A percentile compares a stretch with the other conserved stretches of the same genome.
Evolutionary conservation across 495 filamentous ascomycete genomes (phyloP).

Genomic region (Aspergillus panamensis): DNA sequence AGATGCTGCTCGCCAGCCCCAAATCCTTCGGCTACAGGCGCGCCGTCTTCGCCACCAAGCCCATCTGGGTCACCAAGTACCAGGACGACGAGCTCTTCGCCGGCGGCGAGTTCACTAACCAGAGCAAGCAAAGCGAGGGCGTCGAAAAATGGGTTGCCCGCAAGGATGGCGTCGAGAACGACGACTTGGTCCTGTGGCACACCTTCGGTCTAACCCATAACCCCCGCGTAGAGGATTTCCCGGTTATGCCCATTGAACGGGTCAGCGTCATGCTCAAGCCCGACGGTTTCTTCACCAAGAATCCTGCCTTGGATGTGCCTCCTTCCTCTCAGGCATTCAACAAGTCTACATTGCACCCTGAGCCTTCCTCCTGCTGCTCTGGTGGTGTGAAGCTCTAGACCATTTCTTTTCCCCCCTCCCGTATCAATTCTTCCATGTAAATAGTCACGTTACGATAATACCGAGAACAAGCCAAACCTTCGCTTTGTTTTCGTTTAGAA

Average conservation of each 20-base stretch:
- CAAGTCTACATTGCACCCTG: slow-evolving; percentile 37
- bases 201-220: slow-evolving; percentile 62
- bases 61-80: slow-evolving; percentile 80
- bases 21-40: slow-evolving; percentile 69
- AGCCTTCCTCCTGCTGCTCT: slow-evolving; percentile 33
- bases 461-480: not conserved
- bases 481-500: not conserved
- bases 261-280: slow-evolving; percentile 61
- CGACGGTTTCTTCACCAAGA: slow-evolving; percentile 71
- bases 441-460: slow-evolving; percentile 1
- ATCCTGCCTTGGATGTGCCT: slow-evolving; percentile 69
- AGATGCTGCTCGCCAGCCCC: slow-evolving; percentile 70
- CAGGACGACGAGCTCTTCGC: slow-evolving; percentile 78
- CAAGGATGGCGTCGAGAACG: slow-evolving; percentile 48
- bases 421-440: not conserved
- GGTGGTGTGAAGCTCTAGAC: slow-evolving; percentile 33
- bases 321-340: slow-evolving; percentile 38
- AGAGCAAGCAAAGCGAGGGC: slow-evolving; percentile 58
- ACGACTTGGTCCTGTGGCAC: slow-evolving; percentile 44
- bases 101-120: slow-evolving; percentile 84
- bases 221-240: slow-evolving; percentile 60
- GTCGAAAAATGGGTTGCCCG: slow-evolving; percentile 42
- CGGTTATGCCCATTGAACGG: slow-evolving; percentile 57
- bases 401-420: not conserved
- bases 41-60: slow-evolving; percentile 78